phyloP scores from a whole-genome alignment of 495 filamentous ascomycete species.

The Neurospora hispaniola region DNA sequence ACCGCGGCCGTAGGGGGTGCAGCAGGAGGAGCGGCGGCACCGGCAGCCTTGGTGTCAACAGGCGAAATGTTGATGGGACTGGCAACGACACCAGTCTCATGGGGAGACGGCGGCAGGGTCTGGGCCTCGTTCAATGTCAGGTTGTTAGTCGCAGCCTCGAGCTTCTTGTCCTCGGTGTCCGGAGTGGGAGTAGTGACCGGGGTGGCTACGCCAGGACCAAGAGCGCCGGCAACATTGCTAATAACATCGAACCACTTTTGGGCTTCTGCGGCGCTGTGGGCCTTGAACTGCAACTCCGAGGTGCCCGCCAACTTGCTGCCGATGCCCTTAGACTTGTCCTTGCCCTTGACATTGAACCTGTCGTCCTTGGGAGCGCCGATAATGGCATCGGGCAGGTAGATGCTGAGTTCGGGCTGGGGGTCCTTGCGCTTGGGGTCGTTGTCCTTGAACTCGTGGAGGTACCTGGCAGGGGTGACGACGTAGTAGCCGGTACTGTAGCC shows the following conservation, averaged over 20 bases:
- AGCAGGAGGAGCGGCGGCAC: background rate
- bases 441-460: conserved; percentile 92
- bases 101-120: conserved; percentile 9
- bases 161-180: conserved; percentile 9
- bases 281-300: conserved; percentile 48
- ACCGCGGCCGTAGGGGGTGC: conserved; percentile 12
- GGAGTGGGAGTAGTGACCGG: conserved; percentile 8
- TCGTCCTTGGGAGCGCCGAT: conserved; percentile 63
- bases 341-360: conserved; percentile 93
- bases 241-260: conserved; percentile 76
- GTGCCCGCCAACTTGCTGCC: conserved; percentile 42
- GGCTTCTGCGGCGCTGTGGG: conserved; percentile 62
- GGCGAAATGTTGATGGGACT: background rate
- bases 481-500: conserved; percentile 78
- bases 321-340: conserved; percentile 52
- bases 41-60: background rate
- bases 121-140: conserved; percentile 1
- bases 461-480: conserved; percentile 75
- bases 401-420: conserved; percentile 71
- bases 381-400: conserved; percentile 86
- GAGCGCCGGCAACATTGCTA: conserved; percentile 31
- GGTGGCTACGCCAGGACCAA: conserved; percentile 16
- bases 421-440: conserved; percentile 69
- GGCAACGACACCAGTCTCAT: background rate
- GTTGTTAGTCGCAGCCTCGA: conserved; percentile 6